phyloP scores from a whole-genome alignment of 306 rosid genomes.

The Dryas drummondii region DNA sequence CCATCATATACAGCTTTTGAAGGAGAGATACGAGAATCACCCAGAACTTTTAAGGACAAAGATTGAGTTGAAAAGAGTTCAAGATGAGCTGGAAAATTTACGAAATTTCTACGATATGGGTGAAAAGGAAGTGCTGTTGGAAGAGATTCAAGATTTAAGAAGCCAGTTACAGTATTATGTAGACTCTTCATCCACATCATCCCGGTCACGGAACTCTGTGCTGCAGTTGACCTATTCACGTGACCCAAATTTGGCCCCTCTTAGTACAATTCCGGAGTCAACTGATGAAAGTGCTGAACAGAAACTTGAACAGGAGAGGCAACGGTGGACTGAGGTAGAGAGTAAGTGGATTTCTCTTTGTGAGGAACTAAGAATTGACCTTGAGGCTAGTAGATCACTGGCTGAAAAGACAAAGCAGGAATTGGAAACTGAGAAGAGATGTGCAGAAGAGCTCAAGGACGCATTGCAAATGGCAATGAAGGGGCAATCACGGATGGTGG shows the following conservation, averaged over 20 bases:
- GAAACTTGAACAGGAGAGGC: constrained; percentile 75
- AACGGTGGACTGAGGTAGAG: constrained; percentile 84
- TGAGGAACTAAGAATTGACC: constrained; percentile 87
- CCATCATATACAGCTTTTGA: constrained; percentile 58
- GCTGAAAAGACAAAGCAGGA: constrained; percentile 67
- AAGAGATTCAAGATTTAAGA: constrained; percentile 91
- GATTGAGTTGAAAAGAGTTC: constrained; percentile 73
- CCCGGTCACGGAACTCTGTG: constrained; percentile 53
- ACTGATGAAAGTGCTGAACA: constrained; percentile 44
- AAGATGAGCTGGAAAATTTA: constrained; percentile 68
- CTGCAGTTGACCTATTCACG: constrained; percentile 60
- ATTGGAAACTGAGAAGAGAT: constrained; percentile 79
- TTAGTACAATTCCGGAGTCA: constrained; percentile 51
- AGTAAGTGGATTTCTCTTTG: constrained; percentile 89
- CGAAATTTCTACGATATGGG: constrained; percentile 73
- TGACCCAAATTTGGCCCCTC: constrained; percentile 54
- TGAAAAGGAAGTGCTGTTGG: constrained; percentile 93
- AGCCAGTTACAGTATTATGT: constrained; percentile 83
- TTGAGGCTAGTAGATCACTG: constrained; percentile 65
- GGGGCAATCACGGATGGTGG: constrained; percentile 86
- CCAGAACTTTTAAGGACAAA: constrained; percentile 80
- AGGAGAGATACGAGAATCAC: constrained; percentile 87
- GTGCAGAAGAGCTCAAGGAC: constrained; percentile 83
- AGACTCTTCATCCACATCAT: constrained; percentile 59
- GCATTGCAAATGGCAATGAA: constrained; percentile 87